Evolutionary conservation across 148 eudicot species (phyloP), one percentile per base, ranked within the genome.

Genomic region (Drosera capensis): DNA sequence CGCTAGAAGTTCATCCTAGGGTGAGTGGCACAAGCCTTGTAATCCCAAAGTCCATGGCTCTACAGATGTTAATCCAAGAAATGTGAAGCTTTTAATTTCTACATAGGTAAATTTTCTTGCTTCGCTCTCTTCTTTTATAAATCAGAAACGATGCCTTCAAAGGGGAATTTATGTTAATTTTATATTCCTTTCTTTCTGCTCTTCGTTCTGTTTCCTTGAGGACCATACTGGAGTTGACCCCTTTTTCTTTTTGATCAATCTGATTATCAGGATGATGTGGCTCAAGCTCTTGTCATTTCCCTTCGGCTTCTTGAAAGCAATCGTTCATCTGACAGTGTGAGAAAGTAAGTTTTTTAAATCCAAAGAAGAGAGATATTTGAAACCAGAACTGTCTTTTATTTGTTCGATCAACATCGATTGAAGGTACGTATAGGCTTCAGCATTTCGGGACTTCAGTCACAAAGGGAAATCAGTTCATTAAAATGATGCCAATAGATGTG

Each of bases 291-390:
- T 59, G 82, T 93, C 45, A 80, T 90, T 45, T 75, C 85, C 71
- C 88, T 90, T 55, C 79, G 80, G 58, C 93, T 90, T 65, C 78
- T 85, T 49, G 99, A 90, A 65, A 75, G 56, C 64, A 78, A 49
- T 61, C 86, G 85, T 59, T 85, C 99, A 15, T 68, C 93, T 45
- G 99, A 90, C 60, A 85, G 95, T 71, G 99, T 90, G 51, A 70
- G 76, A 35, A 90, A 85, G 99, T 90, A 74, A 78, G 95, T 59
- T 38, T 41, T 11, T n/a, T 20, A 3, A n/a, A n/a, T n/a, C n/a
- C n/a, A n/a, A n/a, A n/a, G n/a, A n/a, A n/a, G n/a, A n/a, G n/a
- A n/a, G n/a, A n/a, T n/a, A n/a, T n/a, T n/a, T n/a, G n/a, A n/a
- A n/a, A n/a, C n/a, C n/a, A n/a, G n/a, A n/a, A n/a, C n/a, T n/a